phyloP scores from a whole-genome alignment of 140 eudicot genomes.

The Anethum foeniculum region DNA sequence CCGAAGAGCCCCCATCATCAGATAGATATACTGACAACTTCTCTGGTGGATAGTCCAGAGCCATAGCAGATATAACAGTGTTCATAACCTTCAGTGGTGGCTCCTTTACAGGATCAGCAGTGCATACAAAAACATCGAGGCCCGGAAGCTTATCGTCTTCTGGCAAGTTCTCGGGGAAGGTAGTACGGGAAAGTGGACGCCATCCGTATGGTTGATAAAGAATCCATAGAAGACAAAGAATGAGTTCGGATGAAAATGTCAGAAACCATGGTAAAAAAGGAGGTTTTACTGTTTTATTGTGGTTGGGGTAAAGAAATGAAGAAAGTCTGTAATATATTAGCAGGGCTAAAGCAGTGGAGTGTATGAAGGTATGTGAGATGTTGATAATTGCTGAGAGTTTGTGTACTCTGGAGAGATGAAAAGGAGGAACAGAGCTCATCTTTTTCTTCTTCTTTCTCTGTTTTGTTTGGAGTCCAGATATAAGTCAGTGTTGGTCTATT shows the following conservation, averaged over 20 bases:
- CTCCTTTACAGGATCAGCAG: conserved; percentile 36
- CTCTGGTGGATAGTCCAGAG: conserved; percentile 29
- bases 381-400: conserved; percentile 12
- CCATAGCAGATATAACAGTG: conserved; percentile 38
- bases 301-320: background rate
- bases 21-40: conserved; percentile 33
- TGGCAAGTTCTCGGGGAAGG: conserved; percentile 26
- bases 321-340: conserved; percentile 23
- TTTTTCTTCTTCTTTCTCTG: background rate
- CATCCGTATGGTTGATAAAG: conserved; percentile 21
- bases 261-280: conserved; percentile 3
- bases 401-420: conserved; percentile 12
- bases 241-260: conserved; percentile 19
- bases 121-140: conserved; percentile 31
- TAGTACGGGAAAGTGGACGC: conserved; percentile 22
- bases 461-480: background rate
- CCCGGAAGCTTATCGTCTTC: conserved; percentile 23
- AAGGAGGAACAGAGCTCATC: conserved; percentile 17
- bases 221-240: conserved; percentile 27
- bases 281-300: background rate
- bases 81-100: conserved; percentile 34
- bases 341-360: conserved; percentile 11
- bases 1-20: conserved; percentile 33
- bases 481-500: background rate
- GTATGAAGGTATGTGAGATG: conserved; percentile 22